phyloP scores from a whole-genome alignment of 345 rosid genomes.

The Hibiscus mutabilis region DNA sequence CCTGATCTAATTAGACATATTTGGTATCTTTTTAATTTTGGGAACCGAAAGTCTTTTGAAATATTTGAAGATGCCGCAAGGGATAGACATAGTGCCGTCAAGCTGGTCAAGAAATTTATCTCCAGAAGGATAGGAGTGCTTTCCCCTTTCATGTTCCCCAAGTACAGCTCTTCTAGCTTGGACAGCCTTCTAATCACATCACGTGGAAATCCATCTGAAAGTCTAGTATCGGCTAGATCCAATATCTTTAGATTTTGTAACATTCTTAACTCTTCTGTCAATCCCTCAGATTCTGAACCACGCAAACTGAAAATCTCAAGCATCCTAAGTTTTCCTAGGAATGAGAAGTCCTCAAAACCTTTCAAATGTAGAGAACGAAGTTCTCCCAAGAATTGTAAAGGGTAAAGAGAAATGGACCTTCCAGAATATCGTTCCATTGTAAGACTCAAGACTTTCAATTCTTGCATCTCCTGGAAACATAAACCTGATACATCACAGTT shows the following conservation, averaged over 20 bases:
- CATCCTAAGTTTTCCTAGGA: neutral
- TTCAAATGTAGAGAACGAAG: neutral
- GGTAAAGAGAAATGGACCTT: neutral
- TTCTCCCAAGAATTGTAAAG: neutral
- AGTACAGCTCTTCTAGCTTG: neutral
- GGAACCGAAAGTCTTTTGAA: neutral
- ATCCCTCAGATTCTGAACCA: no score
- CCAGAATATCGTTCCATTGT: neutral
- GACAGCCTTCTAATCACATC: neutral
- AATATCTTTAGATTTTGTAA: neutral
- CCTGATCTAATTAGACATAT: neutral
- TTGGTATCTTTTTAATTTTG: neutral
- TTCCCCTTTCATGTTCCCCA: neutral
- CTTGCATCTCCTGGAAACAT: neutral
- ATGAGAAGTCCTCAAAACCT: neutral
- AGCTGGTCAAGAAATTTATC: neutral
- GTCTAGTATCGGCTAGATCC: neutral
- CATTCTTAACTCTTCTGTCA: neutral
- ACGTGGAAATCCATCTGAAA: neutral
- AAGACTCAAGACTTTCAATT: neutral
- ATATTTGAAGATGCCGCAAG: neutral
- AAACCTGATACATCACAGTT: neutral
- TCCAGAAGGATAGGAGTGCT: neutral
- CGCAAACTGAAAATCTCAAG: neutral
- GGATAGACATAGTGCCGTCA: neutral